Evolutionary conservation across 805 yeast species (phyloP), one percentile per base, ranked within the genome.

Genomic region (Ogataea sp.): DNA sequence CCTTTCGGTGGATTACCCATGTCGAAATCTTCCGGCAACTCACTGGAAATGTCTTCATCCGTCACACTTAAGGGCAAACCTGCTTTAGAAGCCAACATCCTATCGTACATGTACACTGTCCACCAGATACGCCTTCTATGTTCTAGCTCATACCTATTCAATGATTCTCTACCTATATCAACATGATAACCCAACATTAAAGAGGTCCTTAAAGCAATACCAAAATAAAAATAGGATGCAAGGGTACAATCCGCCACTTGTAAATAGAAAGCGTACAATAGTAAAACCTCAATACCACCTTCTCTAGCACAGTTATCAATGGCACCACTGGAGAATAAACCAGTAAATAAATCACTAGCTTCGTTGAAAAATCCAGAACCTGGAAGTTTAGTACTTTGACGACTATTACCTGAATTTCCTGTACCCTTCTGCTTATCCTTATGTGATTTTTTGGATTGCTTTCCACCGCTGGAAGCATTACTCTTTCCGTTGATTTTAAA

Each of bases 241-340:
- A 83, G 80, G 1, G 89, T 83, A 52, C 88, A 81, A 53, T 83
- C 94, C 0, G 90, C 90, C 21, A 83, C 90, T 56, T 83, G 94
- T 24, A 83, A 61, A 53, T 80, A 83, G 51, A 83, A 83, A 0
- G 90, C 90, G 59, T 83, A 83, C 15, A 83, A 60, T 20, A 83
- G 57, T 64, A 82, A 65, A 2, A 81, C 87, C 55, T 83, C 94
- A 18, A 83, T 73, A 43, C 89, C 88, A 29, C 90, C 89, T 53
- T 81, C 88, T 49, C 80, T 74, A 1, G 87, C 81, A 39, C 80
- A 75, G 49, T 80, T 81, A 53, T 82, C 89, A 36, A 83, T 73
- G 6, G 87, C 83, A n/a, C 88, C 88, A 29, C 83, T 75, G 0
- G 88, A 80, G 61, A 82, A 83, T 17, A 83, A 56, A 1, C 86